Evolutionary conservation across 306 rosid species (phyloP), one percentile per base, ranked within the genome.

Genomic region (Cucurbita moschata): DNA sequence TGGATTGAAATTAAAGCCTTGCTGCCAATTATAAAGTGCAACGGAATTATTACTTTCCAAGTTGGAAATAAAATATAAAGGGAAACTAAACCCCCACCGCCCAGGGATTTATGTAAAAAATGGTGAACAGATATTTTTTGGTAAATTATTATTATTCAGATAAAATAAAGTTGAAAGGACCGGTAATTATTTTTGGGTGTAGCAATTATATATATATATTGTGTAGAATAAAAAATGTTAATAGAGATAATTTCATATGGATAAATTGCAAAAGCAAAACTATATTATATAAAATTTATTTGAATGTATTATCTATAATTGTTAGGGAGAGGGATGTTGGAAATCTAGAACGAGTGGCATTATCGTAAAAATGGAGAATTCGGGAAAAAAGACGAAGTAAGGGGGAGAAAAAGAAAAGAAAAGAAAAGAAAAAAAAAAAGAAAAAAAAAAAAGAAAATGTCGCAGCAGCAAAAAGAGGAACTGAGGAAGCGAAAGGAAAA

Each of bases 321-420:
- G n/a, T 1, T 0, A 49, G 53, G 53, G 3, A 12, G 52, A 47
- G 16, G 52, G 52, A 47, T 47, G 5, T 11, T 47, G 52, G 72
- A 21, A 66, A 66, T 43, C 8, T 66, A 10, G 64, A 16, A 9
- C 7, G 73, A 75, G 82, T 77, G 85, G 76, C 81, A 73, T 14
- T 43, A 52, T 40, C 65, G 83, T 71, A 78, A 81, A 75, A 58
- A 59, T 11, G 5, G 55, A 71, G 79, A 70, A 38, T 35, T 49
- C 1, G n/a, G 14, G 16, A 4, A 55, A 42, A 64, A 62, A 46
- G 54, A 64, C 60, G 77, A 75, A 50, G 52, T 79, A 63, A 74
- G 60, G 55, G 42, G 10, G 70, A 16, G 61, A 10, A 30, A 14
- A 14, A 4, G 5, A 6, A 14, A 50, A 4, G 5, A 49, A 49